These are phyloP conservation scores for Benincasa hispida DNA, from an alignment of 306 rosid genomes.

Conservation along the genomic window DNA sequence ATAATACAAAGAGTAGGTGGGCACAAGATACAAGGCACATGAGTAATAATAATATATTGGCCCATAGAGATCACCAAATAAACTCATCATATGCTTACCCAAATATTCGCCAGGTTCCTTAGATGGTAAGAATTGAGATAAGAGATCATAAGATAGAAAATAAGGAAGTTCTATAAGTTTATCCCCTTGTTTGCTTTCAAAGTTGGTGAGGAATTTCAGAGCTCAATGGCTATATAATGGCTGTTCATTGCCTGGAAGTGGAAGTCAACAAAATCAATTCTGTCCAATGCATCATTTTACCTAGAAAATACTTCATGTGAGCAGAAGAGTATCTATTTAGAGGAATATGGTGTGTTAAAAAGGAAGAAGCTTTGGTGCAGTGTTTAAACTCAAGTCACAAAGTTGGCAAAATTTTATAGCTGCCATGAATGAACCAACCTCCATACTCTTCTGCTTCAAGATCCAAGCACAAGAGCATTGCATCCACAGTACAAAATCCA, in stretches of 20 bases:
- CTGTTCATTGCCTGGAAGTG: neutral
- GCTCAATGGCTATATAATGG: neutral
- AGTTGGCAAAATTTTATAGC: neutral
- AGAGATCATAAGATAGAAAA: neutral
- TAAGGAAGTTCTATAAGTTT: neutral
- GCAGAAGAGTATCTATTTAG: neutral
- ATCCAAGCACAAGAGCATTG: neutral
- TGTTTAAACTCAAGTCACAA: neutral
- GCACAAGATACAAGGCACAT: neutral
- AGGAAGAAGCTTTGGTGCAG: neutral
- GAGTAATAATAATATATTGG: neutral
- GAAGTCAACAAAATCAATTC: neutral
- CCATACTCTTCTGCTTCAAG: constrained; percentile 3
- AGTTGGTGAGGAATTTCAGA: neutral
- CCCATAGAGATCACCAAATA: neutral
- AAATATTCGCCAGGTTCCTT: neutral
- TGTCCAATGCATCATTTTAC: neutral
- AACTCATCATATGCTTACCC: neutral
- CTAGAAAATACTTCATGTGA: neutral
- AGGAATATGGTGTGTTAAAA: neutral
- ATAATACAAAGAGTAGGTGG: neutral
- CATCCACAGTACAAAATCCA: neutral
- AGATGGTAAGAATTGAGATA: neutral
- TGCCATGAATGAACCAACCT: neutral
- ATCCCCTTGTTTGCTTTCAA: neutral